A percentile compares a stretch with the other conserved stretches of the same genome.
phyloP scores from a whole-genome alignment of 2,329 filamentous ascomycete genomes.

The Cryphonectria carpinicola region DNA sequence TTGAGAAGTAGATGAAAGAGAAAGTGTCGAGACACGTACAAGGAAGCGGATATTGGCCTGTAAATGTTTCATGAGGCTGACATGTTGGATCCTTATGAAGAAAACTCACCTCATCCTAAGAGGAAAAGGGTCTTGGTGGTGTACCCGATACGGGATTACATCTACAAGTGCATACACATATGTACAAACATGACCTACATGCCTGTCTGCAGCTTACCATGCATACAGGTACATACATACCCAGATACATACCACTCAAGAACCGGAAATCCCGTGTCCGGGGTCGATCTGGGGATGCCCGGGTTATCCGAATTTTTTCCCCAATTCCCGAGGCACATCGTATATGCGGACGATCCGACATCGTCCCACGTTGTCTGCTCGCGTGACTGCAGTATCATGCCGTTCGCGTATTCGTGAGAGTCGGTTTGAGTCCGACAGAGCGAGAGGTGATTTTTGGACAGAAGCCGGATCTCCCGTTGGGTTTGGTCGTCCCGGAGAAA shows the following conservation, averaged over 20 bases:
- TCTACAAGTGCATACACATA: background rate
- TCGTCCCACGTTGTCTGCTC: background rate
- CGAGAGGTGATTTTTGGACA: background rate
- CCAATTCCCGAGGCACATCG: background rate
- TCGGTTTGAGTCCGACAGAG: background rate
- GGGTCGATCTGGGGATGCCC: background rate
- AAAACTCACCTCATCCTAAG: background rate
- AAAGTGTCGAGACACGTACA: background rate
- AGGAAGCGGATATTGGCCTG: background rate
- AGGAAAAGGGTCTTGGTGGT: background rate
- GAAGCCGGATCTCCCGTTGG: background rate
- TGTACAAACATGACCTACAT: background rate
- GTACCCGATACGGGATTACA: background rate
- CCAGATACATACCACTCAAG: background rate
- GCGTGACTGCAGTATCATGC: background rate
- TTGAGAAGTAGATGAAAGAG: background rate
- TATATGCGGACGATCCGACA: background rate
- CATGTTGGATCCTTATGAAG: background rate
- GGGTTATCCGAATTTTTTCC: background rate
- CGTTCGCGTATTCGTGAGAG: background rate
- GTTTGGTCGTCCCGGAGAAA: too few relatives aligned
- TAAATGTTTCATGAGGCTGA: background rate
- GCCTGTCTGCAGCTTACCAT: background rate
- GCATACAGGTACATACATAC: background rate
- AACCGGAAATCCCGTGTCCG: background rate